Evolutionary conservation across 441 rosid genomes (phyloP).

Genomic region (Macaranga tanarius): DNA sequence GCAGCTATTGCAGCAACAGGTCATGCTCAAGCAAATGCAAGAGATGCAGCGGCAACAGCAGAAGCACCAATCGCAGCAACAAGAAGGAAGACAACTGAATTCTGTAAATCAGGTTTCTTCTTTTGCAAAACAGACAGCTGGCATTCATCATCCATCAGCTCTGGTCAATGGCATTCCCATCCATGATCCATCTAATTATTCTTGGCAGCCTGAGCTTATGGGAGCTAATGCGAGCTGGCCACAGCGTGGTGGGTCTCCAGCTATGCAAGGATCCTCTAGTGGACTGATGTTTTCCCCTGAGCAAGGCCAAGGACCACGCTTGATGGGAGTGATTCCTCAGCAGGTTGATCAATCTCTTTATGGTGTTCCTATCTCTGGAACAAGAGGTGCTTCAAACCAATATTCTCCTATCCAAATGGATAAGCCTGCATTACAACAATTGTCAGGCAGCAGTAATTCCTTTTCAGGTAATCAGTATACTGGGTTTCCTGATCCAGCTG

Average conservation of each 20-base stretch:
- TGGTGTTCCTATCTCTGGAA: constrained; percentile 56
- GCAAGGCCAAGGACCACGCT: constrained; percentile 47
- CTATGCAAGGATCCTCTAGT: constrained; percentile 53
- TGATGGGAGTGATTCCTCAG: constrained; percentile 53
- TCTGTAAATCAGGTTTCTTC: constrained; percentile 49
- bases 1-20: constrained; percentile 72
- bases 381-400: constrained; percentile 44
- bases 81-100: constrained; percentile 49
- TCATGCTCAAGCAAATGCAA: constrained; percentile 64
- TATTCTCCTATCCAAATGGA: constrained; percentile 50
- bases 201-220: constrained; percentile 59
- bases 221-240: constrained; percentile 59
- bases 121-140: constrained; percentile 43
- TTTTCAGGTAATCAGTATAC: constrained; percentile 47
- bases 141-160: constrained; percentile 41
- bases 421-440: constrained; percentile 43
- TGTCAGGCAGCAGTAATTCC: constrained; percentile 48
- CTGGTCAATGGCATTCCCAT: constrained; percentile 63
- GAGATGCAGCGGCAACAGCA: constrained; percentile 72
- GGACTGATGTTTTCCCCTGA: constrained; percentile 58
- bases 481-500: constrained; percentile 43
- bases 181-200: constrained; percentile 56
- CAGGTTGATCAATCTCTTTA: constrained; percentile 67
- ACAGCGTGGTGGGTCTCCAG: constrained; percentile 47
- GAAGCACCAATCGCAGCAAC: constrained; percentile 54